Percentiles rank a stretch among this genome's conserved stretches.
These are phyloP conservation scores for Aureobasidium sp. DNA, from an alignment of 2,329 filamentous ascomycete genomes.

Conservation along the genomic window DNA sequence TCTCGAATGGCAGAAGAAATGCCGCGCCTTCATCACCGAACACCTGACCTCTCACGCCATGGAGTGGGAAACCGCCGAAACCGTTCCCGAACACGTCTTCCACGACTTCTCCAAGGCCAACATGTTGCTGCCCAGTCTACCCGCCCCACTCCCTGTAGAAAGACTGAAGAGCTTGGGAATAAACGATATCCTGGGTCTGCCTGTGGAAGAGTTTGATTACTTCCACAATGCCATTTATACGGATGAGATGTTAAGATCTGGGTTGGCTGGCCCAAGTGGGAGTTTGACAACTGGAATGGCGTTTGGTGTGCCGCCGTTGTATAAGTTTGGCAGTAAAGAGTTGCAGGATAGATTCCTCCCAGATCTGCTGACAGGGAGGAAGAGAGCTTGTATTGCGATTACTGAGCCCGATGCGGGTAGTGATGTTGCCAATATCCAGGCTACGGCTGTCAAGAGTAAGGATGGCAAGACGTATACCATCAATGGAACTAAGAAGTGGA, in stretches of 20 bases:
- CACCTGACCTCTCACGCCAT: constrained; percentile 53
- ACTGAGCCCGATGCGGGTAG: constrained; percentile 67
- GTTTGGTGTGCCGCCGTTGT: constrained; percentile 61
- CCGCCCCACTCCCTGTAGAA: constrained; percentile 59
- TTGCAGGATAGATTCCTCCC: constrained; percentile 60
- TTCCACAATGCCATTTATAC: constrained; percentile 61
- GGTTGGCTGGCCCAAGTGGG: constrained; percentile 53
- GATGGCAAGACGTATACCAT: constrained; percentile 62
- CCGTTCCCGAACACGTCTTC: constrained; percentile 56
- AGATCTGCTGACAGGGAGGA: constrained; percentile 57
- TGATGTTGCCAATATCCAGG: constrained; percentile 65
- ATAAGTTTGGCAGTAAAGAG: constrained; percentile 56
- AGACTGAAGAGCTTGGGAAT: constrained; percentile 60
- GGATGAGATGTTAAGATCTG: constrained; percentile 61
- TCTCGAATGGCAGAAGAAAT: constrained; percentile 56
- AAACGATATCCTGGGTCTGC: constrained; percentile 53
- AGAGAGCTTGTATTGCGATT: constrained; percentile 65
- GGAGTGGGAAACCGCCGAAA: constrained; percentile 61
- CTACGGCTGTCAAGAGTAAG: constrained; percentile 52
- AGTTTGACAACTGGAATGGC: constrained; percentile 64
- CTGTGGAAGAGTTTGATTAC: constrained; percentile 67
- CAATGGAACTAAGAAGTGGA: constrained; percentile 75
- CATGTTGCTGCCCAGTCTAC: constrained; percentile 63
- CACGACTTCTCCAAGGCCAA: constrained; percentile 53
- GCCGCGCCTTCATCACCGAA: constrained; percentile 56